Evolutionary conservation across 2,329 filamentous ascomycete genomes (phyloP).

Genomic region (Fusarium nygamai): DNA sequence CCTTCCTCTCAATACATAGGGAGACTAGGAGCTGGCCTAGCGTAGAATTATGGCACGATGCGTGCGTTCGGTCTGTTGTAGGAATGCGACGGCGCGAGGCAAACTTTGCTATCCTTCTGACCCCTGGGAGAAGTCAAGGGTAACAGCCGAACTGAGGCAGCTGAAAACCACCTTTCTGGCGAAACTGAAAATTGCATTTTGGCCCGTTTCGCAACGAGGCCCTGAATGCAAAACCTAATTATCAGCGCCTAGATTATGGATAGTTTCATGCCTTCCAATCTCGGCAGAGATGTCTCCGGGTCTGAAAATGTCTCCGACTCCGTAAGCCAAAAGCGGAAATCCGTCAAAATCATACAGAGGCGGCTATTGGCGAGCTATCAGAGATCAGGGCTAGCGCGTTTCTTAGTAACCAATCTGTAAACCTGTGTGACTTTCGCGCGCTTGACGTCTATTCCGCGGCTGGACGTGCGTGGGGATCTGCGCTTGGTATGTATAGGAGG

Average conservation of each 20-base stretch:
- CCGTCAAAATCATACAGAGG: conserved; percentile 33
- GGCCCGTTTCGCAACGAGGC: background rate
- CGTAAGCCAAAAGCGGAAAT: conserved; percentile 39
- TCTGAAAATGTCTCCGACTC: conserved; percentile 1
- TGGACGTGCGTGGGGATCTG: conserved; percentile 13
- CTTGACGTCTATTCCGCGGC: conserved; percentile 31
- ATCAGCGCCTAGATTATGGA: background rate
- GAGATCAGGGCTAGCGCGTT: conserved; percentile 24
- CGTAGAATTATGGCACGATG: conserved; percentile 25
- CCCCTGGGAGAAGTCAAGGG: background rate
- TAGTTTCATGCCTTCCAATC: conserved; percentile 23
- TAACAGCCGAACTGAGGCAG: conserved; percentile 11
- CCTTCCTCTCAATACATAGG: conserved; percentile 7
- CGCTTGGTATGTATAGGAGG: background rate
- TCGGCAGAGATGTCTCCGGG: conserved; percentile 12
- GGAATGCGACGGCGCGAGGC: conserved; percentile 1
- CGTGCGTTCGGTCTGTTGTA: background rate
- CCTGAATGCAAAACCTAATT: background rate
- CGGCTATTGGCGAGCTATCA: conserved; percentile 33
- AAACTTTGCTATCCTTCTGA: background rate
- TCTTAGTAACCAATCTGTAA: conserved; percentile 16
- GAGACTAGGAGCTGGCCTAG: conserved; percentile 13
- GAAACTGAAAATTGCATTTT: background rate
- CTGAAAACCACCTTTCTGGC: background rate
- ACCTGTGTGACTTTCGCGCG: conserved; percentile 30